Conservation (phyloP, 177 flowering plant species). For the Vitis hybrid region DNA sequence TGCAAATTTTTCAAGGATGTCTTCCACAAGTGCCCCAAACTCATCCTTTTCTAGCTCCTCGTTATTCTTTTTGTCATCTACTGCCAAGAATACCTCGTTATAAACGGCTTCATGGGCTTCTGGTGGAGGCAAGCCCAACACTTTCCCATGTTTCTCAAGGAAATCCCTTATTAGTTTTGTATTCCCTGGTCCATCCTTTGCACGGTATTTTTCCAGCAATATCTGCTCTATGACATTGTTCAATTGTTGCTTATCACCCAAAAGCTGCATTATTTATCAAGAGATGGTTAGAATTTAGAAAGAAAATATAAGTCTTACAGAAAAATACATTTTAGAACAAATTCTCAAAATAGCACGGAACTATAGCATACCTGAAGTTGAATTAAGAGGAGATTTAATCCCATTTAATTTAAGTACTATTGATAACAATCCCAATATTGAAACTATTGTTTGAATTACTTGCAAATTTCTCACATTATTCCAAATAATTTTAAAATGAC, state of each 20-base stretch:
- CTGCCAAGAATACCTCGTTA: conserved; percentile 51
- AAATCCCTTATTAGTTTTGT: conserved; percentile 31
- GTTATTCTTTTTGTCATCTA: conserved; percentile 21
- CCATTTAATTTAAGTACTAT: too few relatives aligned
- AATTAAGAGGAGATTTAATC: too few relatives aligned
- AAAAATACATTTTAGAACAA: too few relatives aligned
- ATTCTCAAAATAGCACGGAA: not conserved
- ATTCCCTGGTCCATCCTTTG: conserved; percentile 17
- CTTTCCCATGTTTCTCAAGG: conserved; percentile 47
- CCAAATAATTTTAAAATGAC: not conserved
- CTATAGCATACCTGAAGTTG: not conserved
- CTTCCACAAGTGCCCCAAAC: conserved; percentile 35
- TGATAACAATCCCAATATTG: too few relatives aligned
- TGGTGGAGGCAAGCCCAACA: conserved; percentile 53
- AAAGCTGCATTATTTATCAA: conserved; percentile 41
- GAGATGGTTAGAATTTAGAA: conserved; percentile 8
- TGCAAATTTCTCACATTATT: not conserved
- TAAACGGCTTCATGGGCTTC: conserved; percentile 56
- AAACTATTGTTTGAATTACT: too few relatives aligned
- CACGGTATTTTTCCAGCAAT: conserved; percentile 15
- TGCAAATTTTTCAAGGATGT: conserved; percentile 50
- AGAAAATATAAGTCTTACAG: too few relatives aligned
- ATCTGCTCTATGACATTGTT: conserved; percentile 35
- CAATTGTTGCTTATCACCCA: conserved; percentile 50
- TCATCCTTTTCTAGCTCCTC: conserved; percentile 28